A percentile compares a stretch with the other conserved stretches of the same genome.
These are phyloP conservation scores for Fusarium paranaense DNA, from an alignment of 2,329 filamentous ascomycete species.

Conservation along the genomic window DNA sequence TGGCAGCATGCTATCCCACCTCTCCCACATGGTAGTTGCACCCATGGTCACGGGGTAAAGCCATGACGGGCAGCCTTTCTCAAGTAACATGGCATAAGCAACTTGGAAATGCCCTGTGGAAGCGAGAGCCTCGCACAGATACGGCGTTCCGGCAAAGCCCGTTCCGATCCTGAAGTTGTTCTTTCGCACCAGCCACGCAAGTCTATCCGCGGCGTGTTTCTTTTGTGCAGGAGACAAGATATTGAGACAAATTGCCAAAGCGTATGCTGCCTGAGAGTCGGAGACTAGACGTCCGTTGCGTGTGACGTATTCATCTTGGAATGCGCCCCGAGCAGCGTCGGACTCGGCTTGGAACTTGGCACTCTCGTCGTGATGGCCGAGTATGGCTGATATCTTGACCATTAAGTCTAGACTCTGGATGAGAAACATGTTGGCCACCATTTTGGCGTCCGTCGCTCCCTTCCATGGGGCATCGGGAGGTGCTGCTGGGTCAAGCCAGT, in stretches of 20 bases:
- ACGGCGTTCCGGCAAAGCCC: constrained; percentile 53
- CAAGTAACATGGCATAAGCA: constrained; percentile 51
- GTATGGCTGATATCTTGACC: constrained; percentile 46
- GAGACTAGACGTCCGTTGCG: constrained; percentile 8
- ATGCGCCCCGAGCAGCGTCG: constrained; percentile 18
- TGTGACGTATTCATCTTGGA: constrained; percentile 25
- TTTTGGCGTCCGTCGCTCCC: constrained; percentile 52
- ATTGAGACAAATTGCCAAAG: constrained; percentile 22
- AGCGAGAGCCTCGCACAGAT: constrained; percentile 7
- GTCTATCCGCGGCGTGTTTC: not conserved
- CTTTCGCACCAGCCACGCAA: constrained; percentile 14
- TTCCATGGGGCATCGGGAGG: constrained; percentile 49
- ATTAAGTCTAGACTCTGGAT: constrained; percentile 54
- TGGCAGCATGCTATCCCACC: constrained; percentile 54
- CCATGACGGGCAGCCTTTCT: constrained; percentile 52
- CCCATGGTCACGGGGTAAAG: constrained; percentile 54
- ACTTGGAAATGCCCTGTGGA: not conserved
- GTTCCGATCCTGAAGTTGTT: constrained; percentile 30
- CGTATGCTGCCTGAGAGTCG: constrained; percentile 23
- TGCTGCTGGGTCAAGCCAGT: constrained; percentile 61
- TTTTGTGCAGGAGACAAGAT: constrained; percentile 5
- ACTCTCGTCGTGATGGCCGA: constrained; percentile 42
- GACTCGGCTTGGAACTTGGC: not conserved
- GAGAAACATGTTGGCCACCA: constrained; percentile 60
- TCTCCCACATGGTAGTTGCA: constrained; percentile 56